Evolutionary conservation across 257 asterid genomes (phyloP), one percentile per base, ranked within the genome.

Genomic region (Knoxia roxburghii): DNA sequence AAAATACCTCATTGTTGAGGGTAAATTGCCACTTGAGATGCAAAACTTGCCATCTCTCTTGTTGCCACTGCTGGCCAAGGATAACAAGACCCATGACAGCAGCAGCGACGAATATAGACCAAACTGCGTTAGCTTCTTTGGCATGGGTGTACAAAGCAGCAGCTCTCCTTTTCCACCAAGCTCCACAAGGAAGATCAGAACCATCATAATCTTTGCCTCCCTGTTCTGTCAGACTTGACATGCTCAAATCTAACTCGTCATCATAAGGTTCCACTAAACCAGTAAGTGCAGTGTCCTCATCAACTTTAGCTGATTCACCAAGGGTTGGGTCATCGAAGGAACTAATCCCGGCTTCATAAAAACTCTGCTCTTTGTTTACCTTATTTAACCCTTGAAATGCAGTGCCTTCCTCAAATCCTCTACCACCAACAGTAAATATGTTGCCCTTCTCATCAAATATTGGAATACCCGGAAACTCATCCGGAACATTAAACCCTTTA

Each of bases 101-200:
- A 56, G 95, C 95, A 58, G 95, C 96, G 74, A 91, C 68, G 69
- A 82, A 87, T 59, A 91, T 68, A 55, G 98, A 91, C 98, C 98
- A 91, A 65, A 87, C 72, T 17, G 98, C 29, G 61, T 89, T 87
- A 56, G 95, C 82, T 64, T 91, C 98, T 84, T 89, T 89, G 32
- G 95, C 95, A 64, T 82, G 91, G 45, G 76, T 68, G 74, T 89
- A 85, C 10, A 91, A 41, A 65, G 95, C 79, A 74, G 81, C 68
- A 46, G 88, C 90, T 66, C 67, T 78, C 71, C 91, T 81, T 79
- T 89, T 91, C 98, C 98, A 91, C 98, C 98, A 91, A 68, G 92
- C 94, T 78, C 82, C 87, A 74, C 94, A 91, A 67, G 96, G 98
- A 73, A 85, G 87, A 63, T 75, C 80, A 72, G 72, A 69, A 14